These are phyloP conservation scores for Elaeis oleifera DNA, from an alignment of 202 grass and related monocot genomes.

Conservation along the genomic window DNA sequence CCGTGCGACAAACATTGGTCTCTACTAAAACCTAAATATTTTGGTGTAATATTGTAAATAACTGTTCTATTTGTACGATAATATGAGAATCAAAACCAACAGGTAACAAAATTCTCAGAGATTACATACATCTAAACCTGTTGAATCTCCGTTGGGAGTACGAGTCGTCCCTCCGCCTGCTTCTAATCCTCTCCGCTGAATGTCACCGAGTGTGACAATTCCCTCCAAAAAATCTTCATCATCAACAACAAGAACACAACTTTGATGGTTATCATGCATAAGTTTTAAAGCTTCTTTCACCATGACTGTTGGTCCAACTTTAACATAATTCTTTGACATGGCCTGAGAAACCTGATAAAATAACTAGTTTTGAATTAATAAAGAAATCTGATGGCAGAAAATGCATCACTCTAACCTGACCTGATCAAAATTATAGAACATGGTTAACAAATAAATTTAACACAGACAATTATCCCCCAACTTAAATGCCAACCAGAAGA, in stretches of 20 bases:
- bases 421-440: too few species aligned
- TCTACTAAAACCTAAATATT: too few species aligned
- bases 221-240: constrained; percentile 95
- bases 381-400: constrained; percentile 17
- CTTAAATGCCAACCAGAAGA: constrained; percentile 6
- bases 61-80: too few species aligned
- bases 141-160: constrained; percentile 31
- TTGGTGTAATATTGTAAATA: too few species aligned
- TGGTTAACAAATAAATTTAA: too few species aligned
- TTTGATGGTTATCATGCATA: constrained; percentile 85
- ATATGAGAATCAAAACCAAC: background rate
- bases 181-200: constrained; percentile 58
- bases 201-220: constrained; percentile 77
- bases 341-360: constrained; percentile 72
- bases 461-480: background rate
- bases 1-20: too few species aligned
- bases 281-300: constrained; percentile 61
- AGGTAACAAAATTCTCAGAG: background rate
- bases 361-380: constrained; percentile 14
- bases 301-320: constrained; percentile 47
- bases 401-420: background rate
- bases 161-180: constrained; percentile 24
- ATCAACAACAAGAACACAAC: constrained; percentile 82
- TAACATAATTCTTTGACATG: constrained; percentile 77
- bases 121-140: constrained; percentile 16